Conservation (phyloP, 495 filamentous ascomycete genomes). For the Neurospora pannonica region DNA sequence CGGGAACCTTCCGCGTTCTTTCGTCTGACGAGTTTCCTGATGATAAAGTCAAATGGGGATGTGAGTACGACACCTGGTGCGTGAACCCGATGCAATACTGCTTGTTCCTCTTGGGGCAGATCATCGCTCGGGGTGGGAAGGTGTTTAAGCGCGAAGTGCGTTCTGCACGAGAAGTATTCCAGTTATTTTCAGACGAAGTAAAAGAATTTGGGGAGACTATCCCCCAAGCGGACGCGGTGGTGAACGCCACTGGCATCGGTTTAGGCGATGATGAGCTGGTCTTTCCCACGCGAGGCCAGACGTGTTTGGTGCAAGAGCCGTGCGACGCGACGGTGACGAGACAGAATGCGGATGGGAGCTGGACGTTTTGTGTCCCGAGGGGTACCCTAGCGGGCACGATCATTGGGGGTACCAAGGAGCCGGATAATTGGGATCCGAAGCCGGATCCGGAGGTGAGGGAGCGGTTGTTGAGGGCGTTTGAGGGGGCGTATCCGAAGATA, state of each 20-base stretch:
- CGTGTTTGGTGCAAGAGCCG: slow-evolving; percentile 32
- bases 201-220: neutral
- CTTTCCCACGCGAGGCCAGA: slow-evolving; percentile 47
- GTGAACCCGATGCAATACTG: slow-evolving; percentile 57
- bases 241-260: slow-evolving; percentile 51
- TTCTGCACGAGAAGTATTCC: too few species aligned
- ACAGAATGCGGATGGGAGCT: slow-evolving; percentile 48
- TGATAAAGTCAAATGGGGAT: slow-evolving; percentile 42
- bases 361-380: slow-evolving; percentile 53
- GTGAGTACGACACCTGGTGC: slow-evolving; percentile 47
- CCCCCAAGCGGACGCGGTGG: slow-evolving; percentile 34
- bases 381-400: slow-evolving; percentile 51
- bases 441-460: slow-evolving; percentile 38
- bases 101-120: slow-evolving; percentile 42
- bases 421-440: slow-evolving; percentile 43
- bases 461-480: slow-evolving; percentile 33
- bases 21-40: slow-evolving; percentile 30
- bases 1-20: slow-evolving; percentile 33
- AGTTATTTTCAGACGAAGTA: neutral
- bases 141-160: slow-evolving; percentile 33
- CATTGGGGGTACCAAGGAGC: slow-evolving; percentile 55
- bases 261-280: slow-evolving; percentile 45
- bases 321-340: slow-evolving; percentile 46
- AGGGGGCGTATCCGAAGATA: slow-evolving; percentile 29
- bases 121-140: slow-evolving; percentile 41